Evolutionary conservation across 768 basidiomycete species (phyloP), one percentile per base, ranked within the genome.

Genomic region (Hypsizygus marmoreus): DNA sequence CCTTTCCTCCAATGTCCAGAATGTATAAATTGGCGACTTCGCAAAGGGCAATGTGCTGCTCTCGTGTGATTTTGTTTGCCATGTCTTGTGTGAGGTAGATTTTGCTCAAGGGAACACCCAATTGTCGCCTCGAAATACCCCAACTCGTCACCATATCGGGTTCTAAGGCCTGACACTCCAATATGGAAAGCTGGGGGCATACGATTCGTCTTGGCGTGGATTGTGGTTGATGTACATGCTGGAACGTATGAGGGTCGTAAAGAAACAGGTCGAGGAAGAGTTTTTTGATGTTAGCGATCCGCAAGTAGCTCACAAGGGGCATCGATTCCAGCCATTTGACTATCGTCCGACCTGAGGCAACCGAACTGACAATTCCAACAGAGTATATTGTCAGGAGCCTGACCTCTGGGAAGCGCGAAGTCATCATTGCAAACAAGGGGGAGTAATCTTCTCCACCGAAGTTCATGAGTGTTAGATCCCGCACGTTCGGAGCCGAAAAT

Each of bases 401-500:
- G 47, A 88, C 68, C 47, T 76, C 61, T n/a, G 70, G 75, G 55
- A 79, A 82, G 20, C 65, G 67, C 7, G 67, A 70, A 10, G 73
- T 76, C 54, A 88, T 51, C 43, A 62, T 51, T 13, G 58, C 52
- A 55, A 80, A 73, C 39, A 88, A 56, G 4, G 69, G 67, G 2
- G 68, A 58, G 55, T 82, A 83, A 56, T 86, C 75, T 19, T 71
- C 64, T 20, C 75, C 77, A 11, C 53, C 62, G 47, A 84, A 57
- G 47, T 74, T 72, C 73, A 80, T 75, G 19, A 89, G 57, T 3
- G 80, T 80, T 28, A 89, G 63, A 51, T 81, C 79, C 45, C 71
- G 70, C 23, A 86, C 59, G 38, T 76, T 70, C 6, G 85, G 84
- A 2, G 81, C 81, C n/a, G 63, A 55, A 48, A 90, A 66, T 31